These are phyloP conservation scores for Mycena albidolilacea DNA, from an alignment of 768 basidiomycete species.

Conservation along the genomic window DNA sequence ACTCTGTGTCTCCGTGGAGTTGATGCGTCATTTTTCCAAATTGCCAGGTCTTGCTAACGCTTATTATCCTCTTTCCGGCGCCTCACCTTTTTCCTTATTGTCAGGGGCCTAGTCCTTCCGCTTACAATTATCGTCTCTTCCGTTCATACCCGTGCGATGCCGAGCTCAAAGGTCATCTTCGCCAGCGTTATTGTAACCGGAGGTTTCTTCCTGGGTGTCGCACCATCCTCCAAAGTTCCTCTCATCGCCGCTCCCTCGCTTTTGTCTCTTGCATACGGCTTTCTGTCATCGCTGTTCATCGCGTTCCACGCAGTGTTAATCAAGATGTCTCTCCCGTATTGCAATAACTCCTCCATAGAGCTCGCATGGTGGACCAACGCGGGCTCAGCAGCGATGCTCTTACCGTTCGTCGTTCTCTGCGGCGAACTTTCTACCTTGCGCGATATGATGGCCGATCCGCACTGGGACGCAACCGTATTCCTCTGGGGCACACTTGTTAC, in stretches of 20 bases:
- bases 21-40: constrained; percentile 89
- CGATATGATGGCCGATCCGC: constrained; percentile 52
- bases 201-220: constrained; percentile 85
- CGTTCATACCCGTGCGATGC: constrained; percentile 66
- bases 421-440: constrained; percentile 66
- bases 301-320: constrained; percentile 84
- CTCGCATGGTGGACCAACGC: constrained; percentile 87
- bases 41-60: constrained; percentile 71
- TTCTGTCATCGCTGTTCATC: constrained; percentile 82
- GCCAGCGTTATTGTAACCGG: constrained; percentile 77
- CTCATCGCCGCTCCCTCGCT: constrained; percentile 61
- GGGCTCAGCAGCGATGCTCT: constrained; percentile 75
- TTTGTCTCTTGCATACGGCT: constrained; percentile 76
- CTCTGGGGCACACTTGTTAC: constrained; percentile 78
- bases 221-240: constrained; percentile 66
- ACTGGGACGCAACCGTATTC: constrained; percentile 70
- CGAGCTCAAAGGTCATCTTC: constrained; percentile 67
- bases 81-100: too few species aligned
- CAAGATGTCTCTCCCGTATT: constrained; percentile 77
- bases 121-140: constrained; percentile 85
- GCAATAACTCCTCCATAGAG: constrained; percentile 80
- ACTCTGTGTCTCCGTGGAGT: constrained; percentile 84
- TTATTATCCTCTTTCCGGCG: too few species aligned
- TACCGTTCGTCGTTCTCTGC: constrained; percentile 72
- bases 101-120: constrained; percentile 76